Evolutionary conservation across 129 eudicot species (phyloP).

Genomic region (carrot (Daucus carota)): DH1_v3.0 NC_030387.2:26553501-26554000

Average conservation of each 20-base stretch:
- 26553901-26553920: conserved; percentile 16
- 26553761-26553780: neutral
- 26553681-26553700: neutral
- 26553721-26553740: neutral
- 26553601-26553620: neutral
- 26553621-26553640: neutral
- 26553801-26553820: conserved; percentile 37
- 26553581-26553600: neutral
- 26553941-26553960: conserved; percentile 27
- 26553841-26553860: conserved; percentile 30
- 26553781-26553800: conserved; percentile 42
- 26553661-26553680: neutral
- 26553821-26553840: conserved; percentile 34
- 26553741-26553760: neutral
- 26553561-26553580: neutral
- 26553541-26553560: neutral
- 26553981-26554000: conserved; percentile 33
- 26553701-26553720: neutral
- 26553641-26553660: neutral
- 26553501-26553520: neutral
- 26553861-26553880: conserved; percentile 22
- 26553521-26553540: neutral
- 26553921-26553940: conserved; percentile 24
- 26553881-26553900: conserved; percentile 23
- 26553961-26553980: conserved; percentile 38